Base-by-base conservation (phyloP, 768 basidiomycete species). In the Punctularia strigosozonata region DNA sequence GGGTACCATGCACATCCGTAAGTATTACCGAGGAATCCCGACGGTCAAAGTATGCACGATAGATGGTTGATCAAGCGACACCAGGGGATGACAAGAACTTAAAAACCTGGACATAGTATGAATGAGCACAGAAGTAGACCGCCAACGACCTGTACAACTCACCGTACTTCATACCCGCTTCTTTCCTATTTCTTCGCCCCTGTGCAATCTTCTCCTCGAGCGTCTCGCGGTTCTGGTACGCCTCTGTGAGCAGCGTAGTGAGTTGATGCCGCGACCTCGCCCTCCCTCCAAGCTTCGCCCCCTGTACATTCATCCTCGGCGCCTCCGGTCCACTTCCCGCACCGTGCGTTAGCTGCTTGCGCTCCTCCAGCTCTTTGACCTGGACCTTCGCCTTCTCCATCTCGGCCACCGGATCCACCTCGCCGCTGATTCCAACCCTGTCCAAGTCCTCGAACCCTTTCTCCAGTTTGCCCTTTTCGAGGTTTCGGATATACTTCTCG, bases 151-250 rank as follows among this genome's bases (percentile, higher is more conserved):
- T 24, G n/a, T 12, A 38, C 1, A 18, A 61, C 70, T 43, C 49
- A 80, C 88, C 88, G 49, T 91, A 90, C 69, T 90, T 91, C 59
- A 86, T 89, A 7, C 88, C 88, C 0, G 88, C 86, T 52, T 88
- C 84, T 55, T 90, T 90, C 44, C 86, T 69, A 50, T 90, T 90
- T 44, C 82, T 66, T 44, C 78, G 69, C 2, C 80, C 86, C 56
- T 87, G 77, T 0, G 88, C 87, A 46, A 90, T 86, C 60, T 61
- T 76, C 43, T 88, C 86, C 54, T 91, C 88, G 45, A 91, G 50
- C 0, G 72, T 76, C 38, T 87, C 87, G 23, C 87, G 75, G 50
- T 90, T 90, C 52, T 76, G 58, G 52, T 87, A 89, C 1, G 88
- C 88, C 41, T 90, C 83, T 28, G 74, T 79, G 31, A 91, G 65